These are phyloP conservation scores for Flaveria bidentis DNA, from an alignment of 129 eudicot genomes.

Conservation along the genomic window DNA sequence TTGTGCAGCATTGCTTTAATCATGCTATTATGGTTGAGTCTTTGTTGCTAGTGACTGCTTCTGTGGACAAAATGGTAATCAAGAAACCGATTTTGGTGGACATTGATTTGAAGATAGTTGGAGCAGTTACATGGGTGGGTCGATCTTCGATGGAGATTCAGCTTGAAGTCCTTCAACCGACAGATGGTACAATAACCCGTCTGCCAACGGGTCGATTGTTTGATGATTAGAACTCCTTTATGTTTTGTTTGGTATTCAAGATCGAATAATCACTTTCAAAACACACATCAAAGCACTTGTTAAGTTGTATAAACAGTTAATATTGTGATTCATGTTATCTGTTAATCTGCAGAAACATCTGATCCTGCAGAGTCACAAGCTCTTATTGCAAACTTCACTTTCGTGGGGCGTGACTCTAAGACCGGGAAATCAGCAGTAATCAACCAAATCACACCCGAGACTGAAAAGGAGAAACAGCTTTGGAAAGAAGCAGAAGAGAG, in stretches of 20 bases:
- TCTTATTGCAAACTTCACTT: slow-evolving; percentile 89
- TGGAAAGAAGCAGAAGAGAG: slow-evolving; percentile 91
- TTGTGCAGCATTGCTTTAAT: slow-evolving; percentile 76
- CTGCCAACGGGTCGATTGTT: background rate
- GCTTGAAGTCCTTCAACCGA: slow-evolving; percentile 66
- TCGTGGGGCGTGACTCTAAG: slow-evolving; percentile 81
- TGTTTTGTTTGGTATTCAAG: background rate
- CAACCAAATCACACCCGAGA: slow-evolving; percentile 67
- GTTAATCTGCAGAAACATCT: slow-evolving; percentile 49
- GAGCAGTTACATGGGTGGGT: slow-evolving; percentile 98
- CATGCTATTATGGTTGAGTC: slow-evolving; percentile 63
- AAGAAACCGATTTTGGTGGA: slow-evolving; percentile 76
- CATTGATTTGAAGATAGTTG: slow-evolving; percentile 59
- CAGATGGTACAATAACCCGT: slow-evolving; percentile 41
- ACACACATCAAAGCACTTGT: background rate
- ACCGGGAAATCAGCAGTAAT: slow-evolving; percentile 83
- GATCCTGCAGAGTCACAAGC: slow-evolving; percentile 52
- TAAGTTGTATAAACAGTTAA: slow-evolving; percentile 1
- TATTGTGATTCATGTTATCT: background rate
- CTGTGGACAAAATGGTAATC: slow-evolving; percentile 91
- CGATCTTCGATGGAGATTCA: slow-evolving; percentile 97
- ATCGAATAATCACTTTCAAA: too few relatives aligned
- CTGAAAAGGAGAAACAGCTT: slow-evolving; percentile 61
- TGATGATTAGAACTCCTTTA: background rate
- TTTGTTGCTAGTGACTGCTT: slow-evolving; percentile 82